phyloP scores from a whole-genome alignment of 805 yeast genomes.

The Naumovozyma castellii region DNA sequence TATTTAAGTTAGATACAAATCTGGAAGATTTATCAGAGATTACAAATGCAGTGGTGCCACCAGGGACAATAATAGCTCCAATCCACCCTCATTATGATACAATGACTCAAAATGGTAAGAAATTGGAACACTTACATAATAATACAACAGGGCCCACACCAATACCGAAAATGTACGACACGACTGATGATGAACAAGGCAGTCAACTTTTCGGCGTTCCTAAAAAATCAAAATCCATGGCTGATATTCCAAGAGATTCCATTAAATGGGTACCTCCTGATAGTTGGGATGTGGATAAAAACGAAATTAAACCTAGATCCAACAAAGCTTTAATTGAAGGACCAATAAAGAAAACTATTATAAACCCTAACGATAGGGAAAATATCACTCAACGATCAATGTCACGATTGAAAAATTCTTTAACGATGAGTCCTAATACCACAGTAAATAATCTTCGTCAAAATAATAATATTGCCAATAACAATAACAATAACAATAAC shows the following conservation, averaged over 20 bases:
- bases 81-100: background rate
- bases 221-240: constrained; percentile 10
- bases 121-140: background rate
- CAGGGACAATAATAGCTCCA: background rate
- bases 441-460: background rate
- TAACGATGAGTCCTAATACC: background rate
- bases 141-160: too few species aligned
- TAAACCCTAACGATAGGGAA: constrained; percentile 1
- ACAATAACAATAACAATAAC: too few species aligned
- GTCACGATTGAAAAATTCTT: background rate
- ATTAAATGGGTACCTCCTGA: constrained; percentile 48
- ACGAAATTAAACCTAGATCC: constrained; percentile 4
- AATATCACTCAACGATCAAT: constrained; percentile 2
- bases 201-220: too few species aligned
- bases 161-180: too few species aligned
- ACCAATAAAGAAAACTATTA: background rate
- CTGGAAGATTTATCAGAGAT: constrained; percentile 23
- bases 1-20: constrained; percentile 23
- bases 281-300: constrained; percentile 47
- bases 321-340: background rate
- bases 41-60: constrained; percentile 8
- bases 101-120: background rate
- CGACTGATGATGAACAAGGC: too few species aligned
- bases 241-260: constrained; percentile 7
- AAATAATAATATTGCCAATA: background rate